A percentile compares a stretch with the other conserved stretches of the same genome.
These are phyloP conservation scores for Andrographis paniculata DNA, from an alignment of 305 asterid genomes.

Conservation along the genomic window DNA sequence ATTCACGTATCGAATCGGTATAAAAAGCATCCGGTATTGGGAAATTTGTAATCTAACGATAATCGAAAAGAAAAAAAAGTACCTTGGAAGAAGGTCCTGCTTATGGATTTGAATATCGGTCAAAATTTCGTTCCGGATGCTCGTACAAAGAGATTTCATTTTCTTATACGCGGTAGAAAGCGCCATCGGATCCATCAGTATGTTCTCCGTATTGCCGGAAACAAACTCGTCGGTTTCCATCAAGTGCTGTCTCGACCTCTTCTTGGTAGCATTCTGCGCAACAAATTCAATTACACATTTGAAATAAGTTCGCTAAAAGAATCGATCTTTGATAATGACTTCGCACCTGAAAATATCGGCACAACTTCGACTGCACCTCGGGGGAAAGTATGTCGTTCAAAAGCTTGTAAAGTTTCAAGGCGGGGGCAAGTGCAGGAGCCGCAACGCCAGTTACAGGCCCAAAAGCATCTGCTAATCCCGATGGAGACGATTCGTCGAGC, in stretches of 20 bases:
- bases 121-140: slow-evolving; percentile 58
- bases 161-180: slow-evolving; percentile 75
- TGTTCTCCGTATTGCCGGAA: slow-evolving; percentile 48
- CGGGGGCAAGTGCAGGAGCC: slow-evolving; percentile 74
- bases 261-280: slow-evolving; percentile 78
- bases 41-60: background rate
- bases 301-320: slow-evolving; percentile 13
- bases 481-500: slow-evolving; percentile 61
- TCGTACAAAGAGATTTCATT: slow-evolving; percentile 59
- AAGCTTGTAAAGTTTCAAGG: slow-evolving; percentile 73
- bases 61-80: slow-evolving; percentile 1
- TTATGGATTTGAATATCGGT: slow-evolving; percentile 75
- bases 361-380: slow-evolving; percentile 65
- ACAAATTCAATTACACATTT: slow-evolving; percentile 9
- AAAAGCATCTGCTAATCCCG: slow-evolving; percentile 63
- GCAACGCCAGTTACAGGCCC: slow-evolving; percentile 60
- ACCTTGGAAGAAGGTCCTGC: slow-evolving; percentile 92
- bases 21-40: background rate
- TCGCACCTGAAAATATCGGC: slow-evolving; percentile 85
- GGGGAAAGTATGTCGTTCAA: slow-evolving; percentile 70
- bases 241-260: slow-evolving; percentile 76
- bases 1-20: slow-evolving; percentile 17
- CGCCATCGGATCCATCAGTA: slow-evolving; percentile 66
- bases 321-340: slow-evolving; percentile 4
- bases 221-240: slow-evolving; percentile 79